Evolutionary conservation across 1,284 basidiomycete genomes (phyloP), one percentile per base, ranked within the genome.

Genomic region (Veloporphyrellus conicus): DNA sequence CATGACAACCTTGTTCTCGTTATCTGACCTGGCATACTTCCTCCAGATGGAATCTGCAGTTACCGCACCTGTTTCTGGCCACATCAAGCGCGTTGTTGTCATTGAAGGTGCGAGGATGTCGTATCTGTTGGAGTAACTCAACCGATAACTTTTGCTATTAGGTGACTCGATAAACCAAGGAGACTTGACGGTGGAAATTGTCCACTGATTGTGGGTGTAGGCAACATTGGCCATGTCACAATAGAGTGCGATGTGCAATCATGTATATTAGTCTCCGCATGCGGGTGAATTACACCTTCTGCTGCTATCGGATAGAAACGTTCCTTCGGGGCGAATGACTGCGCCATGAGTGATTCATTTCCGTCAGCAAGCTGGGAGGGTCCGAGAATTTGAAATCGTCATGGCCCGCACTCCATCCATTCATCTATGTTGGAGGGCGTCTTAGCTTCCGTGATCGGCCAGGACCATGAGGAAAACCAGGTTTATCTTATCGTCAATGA

Each of bases 21-120:
- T 38, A 48, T 50, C 59, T 57, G 47, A 54, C 55, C 48, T 31
- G 55, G 65, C 52, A 58, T 57, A 39, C 55, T n/a, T n/a, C n/a
- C 36, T 40, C 47, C 58, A 93, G 90, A 94, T 96, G 92, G 95
- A 99, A 75, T 93, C 90, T 54, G 84, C 91, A 50, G 91, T 98
- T 39, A 94, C 92, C 22, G 89, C 93, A 20, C 93, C 95, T 29
- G 93, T 97, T 39, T 91, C 90, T 46, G 95, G 95, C 40, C 93
- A 94, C 69, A 79, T 98, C 72, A 92, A 91, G 74, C 85, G 93
- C 40, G 90, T 99, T 37, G 78, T 84, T 44, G 92, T 97, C 47
- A 80, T 82, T 53, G 89, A 92, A 78, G 89, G 87, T 84, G 48
- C 49, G 62, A 55, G 44, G 36, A 33, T 54, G 49, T 25, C 50